Base-by-base conservation (phyloP, 1,139 yeast genomes). In the Taphrina populina region DNA sequence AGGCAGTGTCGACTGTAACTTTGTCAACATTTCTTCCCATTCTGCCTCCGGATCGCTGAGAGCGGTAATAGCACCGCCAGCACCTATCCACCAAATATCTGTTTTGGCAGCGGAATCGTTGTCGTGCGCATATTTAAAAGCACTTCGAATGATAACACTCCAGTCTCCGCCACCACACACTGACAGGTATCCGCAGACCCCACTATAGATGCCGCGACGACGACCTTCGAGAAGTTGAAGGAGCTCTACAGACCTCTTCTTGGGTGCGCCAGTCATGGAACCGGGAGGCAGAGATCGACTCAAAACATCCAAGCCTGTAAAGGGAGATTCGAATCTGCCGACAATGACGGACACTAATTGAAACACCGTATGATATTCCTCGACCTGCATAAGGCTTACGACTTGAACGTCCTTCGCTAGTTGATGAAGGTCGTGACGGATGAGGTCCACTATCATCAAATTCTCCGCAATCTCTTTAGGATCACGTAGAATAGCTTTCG, bases 221-320 rank as follows among this genome's bases (percentile, higher is more conserved):
- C 29, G 32, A 24, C 60, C 66, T 65, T 73, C 88, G 58, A 74
- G 71, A 1, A 71, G 69, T 60, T 83, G 84, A 21, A 94, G 74
- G 11, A 94, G 70, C 67, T 90, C 94, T 2, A 92, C 95, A 0
- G 96, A 87, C 58, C 96, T 76, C 65, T 83, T 85, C 71, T 94
- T 94, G 1, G 99, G 99, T 0, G 99, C 98, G 2, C 99, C 99
- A 0, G 99, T 94, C 99, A 94, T 94, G 1, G 97, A 90, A 0
- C 99, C 99, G 0, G 99, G 96, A 1, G 99, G 98, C 33, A 94
- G 72, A 0, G 96, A 82, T 59, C 81, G 81, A 21, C 81, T 78
- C 17, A 92, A 74, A 4, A 90, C 74, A 66, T 92, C 97, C 37
- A 88, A 74, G 0, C 97, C 98, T 26, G 76, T 73, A 64, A 77